Base-by-base conservation (phyloP, 2,329 filamentous ascomycete species). In the Cercospora sesami region DNA sequence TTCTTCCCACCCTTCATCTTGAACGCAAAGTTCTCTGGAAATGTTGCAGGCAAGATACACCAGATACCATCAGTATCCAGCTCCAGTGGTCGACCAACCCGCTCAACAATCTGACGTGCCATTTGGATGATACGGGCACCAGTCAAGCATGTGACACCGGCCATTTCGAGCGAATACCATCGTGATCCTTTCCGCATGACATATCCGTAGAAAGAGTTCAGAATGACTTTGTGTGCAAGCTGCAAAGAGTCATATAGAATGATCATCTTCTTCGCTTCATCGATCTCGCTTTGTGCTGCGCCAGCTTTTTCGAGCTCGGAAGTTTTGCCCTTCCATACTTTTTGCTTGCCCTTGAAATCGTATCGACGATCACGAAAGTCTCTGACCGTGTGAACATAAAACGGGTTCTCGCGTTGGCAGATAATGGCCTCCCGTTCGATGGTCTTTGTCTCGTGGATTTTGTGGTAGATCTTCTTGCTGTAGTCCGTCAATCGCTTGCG, bases 101-200 rank as follows among this genome's bases (percentile, higher is more conserved):
- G 88, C 78, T 99, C 95, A 4, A 99, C 94, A 1, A 99, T 86
- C 74, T 95, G 90, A 76, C 94, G 89, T 18, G 95, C 96, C 86
- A 99, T 89, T 77, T 99, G 95, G 78, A 99, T 99, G 78, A 99
- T 99, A 51, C 90, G 92, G 33, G 95, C 95, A 70, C 95, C 95
- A 1, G 95, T 99, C 79, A 99, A 83, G 82, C 95, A 99, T 51
- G 95, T 99, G 4, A 99, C 95, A 74, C 95, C 95, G 16, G 96
- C 95, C 95, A 99, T 99, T 79, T 99, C 95, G 87, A 99, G 90
- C 18, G 95, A 99, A 78, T 99, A 99, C 95, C 95, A 99, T 65
- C 95, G 89, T 42, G 95, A 99, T 36, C 95, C 95, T 79, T 99
- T 99, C 82, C 95, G 87, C 95, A 99, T 99, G 79, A 98, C 95